Evolutionary conservation across 495 filamentous ascomycete species (phyloP).

Genomic region (Neurospora hispaniola): DNA sequence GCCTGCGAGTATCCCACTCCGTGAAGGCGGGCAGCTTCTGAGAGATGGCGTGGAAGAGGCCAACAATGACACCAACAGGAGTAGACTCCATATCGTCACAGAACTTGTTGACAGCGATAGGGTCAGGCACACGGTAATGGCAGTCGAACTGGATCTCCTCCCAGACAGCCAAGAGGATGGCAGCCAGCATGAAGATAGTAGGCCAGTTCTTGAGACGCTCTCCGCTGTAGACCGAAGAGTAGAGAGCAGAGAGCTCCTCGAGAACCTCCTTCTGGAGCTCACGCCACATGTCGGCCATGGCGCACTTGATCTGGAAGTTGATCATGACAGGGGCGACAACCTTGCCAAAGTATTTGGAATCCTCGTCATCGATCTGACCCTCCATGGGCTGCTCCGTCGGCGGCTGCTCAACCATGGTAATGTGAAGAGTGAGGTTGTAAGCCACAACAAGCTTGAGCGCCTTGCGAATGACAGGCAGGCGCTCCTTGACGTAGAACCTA

Average conservation of each 20-base stretch:
- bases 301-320: constrained; percentile 96
- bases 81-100: constrained; percentile 90
- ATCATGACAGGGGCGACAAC: constrained; percentile 91
- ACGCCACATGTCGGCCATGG: constrained; percentile 91
- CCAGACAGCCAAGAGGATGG: constrained; percentile 84
- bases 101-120: constrained; percentile 76
- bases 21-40: constrained; percentile 82
- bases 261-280: constrained; percentile 89
- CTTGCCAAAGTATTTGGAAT: constrained; percentile 76
- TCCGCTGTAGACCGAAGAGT: constrained; percentile 86
- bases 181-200: constrained; percentile 89
- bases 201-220: constrained; percentile 96
- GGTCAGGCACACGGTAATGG: constrained; percentile 81
- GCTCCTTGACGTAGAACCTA: constrained; percentile 75
- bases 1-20: constrained; percentile 84
- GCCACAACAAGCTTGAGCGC: constrained; percentile 83
- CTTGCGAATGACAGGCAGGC: constrained; percentile 76
- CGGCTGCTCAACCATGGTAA: constrained; percentile 82
- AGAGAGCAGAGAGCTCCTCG: constrained; percentile 79
- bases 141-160: constrained; percentile 97
- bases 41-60: constrained; percentile 89
- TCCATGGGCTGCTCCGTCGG: constrained; percentile 66
- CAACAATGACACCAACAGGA: constrained; percentile 87
- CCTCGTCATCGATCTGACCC: constrained; percentile 67
- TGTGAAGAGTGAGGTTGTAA: constrained; percentile 84